Base-by-base conservation (phyloP, 2,329 filamentous ascomycete species). In the Cordyceps fumosorosea region DNA sequence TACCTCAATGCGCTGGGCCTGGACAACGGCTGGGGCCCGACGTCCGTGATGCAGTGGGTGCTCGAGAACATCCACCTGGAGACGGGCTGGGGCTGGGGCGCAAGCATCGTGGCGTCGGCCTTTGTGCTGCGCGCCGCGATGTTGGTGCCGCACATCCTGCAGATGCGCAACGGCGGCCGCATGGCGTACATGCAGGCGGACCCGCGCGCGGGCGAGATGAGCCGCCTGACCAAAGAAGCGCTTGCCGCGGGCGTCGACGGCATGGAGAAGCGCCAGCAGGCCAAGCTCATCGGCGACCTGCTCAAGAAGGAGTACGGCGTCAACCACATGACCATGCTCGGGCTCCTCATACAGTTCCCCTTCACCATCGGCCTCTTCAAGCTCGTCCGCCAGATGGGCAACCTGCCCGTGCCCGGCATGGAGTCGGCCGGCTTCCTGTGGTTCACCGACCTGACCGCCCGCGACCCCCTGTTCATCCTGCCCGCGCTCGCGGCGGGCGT, bases 41-140 rank as follows among this genome's bases (percentile, higher is more conserved):
- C 92, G 0, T 77, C 87, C 4, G 67, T 85, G 18, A 86, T 95
- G 74, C 82, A 97, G 76, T 93, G 83, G 81, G 24, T 84, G 3
- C 77, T 98, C 12, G 95, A 99, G 78, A 86, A 93, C 71, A 72
- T 96, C 47, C 91, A 99, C 75, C 80, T 97, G 64, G 88, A 82
- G 68, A 77, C 74, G 1, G 91, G 89, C 42, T 75, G 91, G 61
- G 90, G 91, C 14, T 98, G 95, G 95, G 92, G 90, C 81, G 86
- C 79, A 1, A 85, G 89, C 64, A 89, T 97, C 68, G 74, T 88
- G 51, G 74, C 81, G 5, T 83, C 88, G 0, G 87, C 89, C 40
- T 40, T 92, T 1, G 63, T 85, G 7, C 76, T 93, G 64, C 90
- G 93, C 64, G 63, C 81, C 10, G 70, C 78, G 54, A 79, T 95